A percentile compares a stretch with the other conserved stretches of the same genome.
phyloP scores from a whole-genome alignment of 768 basidiomycete species.

The Russula compacta region DNA sequence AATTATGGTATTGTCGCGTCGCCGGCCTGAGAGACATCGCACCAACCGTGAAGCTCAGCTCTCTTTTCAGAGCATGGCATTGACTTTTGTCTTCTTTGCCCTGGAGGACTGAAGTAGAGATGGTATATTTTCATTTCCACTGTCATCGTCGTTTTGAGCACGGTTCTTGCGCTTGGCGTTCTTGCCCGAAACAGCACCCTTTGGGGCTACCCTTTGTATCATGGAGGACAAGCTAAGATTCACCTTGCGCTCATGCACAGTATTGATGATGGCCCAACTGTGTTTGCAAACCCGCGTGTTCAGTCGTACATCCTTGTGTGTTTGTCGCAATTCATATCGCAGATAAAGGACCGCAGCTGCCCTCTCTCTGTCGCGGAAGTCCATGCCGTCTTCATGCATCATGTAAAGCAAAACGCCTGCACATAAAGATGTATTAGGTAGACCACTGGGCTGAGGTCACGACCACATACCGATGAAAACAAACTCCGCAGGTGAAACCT shows the following conservation, averaged over 20 bases:
- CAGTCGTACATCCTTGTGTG: conserved; percentile 56
- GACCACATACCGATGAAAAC: conserved; percentile 61
- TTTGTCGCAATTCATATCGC: conserved; percentile 44
- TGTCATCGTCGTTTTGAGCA: conserved; percentile 27
- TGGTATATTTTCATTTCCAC: neutral
- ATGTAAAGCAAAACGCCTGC: conserved; percentile 60
- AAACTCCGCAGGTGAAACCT: conserved; percentile 68
- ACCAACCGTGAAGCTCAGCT: neutral
- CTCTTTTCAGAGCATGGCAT: neutral
- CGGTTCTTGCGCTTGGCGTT: conserved; percentile 28
- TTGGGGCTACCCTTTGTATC: neutral
- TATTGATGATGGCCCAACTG: conserved; percentile 49
- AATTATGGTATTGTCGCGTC: neutral
- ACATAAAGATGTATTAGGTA: neutral
- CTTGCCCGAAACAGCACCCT: conserved; percentile 9
- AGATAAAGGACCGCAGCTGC: conserved; percentile 50
- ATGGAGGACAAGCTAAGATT: conserved; percentile 14
- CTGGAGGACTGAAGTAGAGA: neutral
- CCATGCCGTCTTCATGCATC: conserved; percentile 31
- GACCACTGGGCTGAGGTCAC: neutral
- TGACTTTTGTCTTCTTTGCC: conserved; percentile 1
- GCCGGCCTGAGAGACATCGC: neutral
- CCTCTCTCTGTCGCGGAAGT: conserved; percentile 34
- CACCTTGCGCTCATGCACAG: conserved; percentile 25
- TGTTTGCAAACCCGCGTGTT: conserved; percentile 46